phyloP scores from a whole-genome alignment of 352 stramenopile species.

The Phytophthora gonapodyides region DNA sequence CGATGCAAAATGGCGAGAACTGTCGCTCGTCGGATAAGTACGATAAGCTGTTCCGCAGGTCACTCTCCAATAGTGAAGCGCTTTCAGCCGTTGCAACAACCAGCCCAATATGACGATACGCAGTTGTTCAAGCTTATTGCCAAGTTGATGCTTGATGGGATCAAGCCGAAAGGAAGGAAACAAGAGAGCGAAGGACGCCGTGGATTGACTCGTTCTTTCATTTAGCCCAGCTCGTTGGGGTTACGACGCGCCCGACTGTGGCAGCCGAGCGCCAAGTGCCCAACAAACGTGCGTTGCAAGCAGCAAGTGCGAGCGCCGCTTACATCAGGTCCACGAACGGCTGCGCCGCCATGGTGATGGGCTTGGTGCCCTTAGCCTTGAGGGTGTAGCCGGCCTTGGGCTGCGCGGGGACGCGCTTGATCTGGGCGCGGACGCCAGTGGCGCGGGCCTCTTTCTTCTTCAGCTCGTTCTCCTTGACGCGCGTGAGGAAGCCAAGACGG shows the following conservation, averaged over 20 bases:
- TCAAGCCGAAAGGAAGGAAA: conserved; percentile 6
- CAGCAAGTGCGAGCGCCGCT: conserved; percentile 40
- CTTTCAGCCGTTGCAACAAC: too few species aligned
- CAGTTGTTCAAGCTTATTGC: conserved; percentile 7
- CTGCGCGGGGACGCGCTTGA: conserved; percentile 95
- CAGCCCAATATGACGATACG: not conserved
- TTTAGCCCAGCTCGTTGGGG: conserved; percentile 38
- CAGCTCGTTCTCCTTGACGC: conserved; percentile 98
- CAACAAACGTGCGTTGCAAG: conserved; percentile 22
- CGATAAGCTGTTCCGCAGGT: conserved; percentile 14
- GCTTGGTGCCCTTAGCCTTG: conserved; percentile 84
- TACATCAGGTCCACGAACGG: conserved; percentile 99
- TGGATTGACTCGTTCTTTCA: conserved; percentile 54
- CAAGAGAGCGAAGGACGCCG: conserved; percentile 17
- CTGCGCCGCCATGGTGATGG: conserved; percentile 97
- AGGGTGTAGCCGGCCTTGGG: conserved; percentile 97
- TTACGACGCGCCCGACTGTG: conserved; percentile 19
- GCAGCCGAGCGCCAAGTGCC: conserved; percentile 16
- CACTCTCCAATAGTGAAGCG: not conserved
- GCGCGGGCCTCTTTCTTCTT: conserved; percentile 97
- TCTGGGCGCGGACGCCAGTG: conserved; percentile 88
- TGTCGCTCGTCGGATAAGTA: conserved; percentile 9
- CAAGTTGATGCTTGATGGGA: not conserved
- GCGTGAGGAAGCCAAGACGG: conserved; percentile 97
- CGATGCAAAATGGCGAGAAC: not conserved